Conservation (phyloP, 768 basidiomycete genomes). For the Psilocybe azurescens region DNA sequence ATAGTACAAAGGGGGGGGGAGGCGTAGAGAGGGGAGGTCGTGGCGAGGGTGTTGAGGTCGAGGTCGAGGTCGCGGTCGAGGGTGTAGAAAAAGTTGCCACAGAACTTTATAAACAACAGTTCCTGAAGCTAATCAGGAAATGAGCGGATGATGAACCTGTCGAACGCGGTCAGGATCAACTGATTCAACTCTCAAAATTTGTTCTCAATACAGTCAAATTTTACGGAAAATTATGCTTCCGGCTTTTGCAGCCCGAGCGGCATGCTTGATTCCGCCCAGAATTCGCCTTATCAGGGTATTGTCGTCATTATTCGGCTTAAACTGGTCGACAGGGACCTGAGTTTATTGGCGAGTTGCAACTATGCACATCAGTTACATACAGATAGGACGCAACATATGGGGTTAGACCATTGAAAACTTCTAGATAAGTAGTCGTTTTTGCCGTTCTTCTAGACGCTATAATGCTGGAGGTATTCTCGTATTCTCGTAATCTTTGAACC, state of each 20-base stretch:
- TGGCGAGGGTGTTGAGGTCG: background rate
- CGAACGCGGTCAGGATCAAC: background rate
- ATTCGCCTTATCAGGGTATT: background rate
- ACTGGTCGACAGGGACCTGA: background rate
- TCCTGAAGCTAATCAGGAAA: constrained; percentile 22
- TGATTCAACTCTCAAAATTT: background rate
- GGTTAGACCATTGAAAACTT: too few species aligned
- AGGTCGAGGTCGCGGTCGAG: constrained; percentile 5
- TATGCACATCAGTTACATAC: background rate
- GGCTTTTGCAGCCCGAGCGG: background rate
- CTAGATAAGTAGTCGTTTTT: too few species aligned
- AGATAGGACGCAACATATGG: background rate
- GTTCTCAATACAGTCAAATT: background rate
- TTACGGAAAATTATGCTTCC: background rate
- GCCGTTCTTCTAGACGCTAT: background rate
- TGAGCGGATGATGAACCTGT: constrained; percentile 12
- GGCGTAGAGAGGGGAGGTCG: background rate
- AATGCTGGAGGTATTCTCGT: background rate
- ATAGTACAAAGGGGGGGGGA: constrained; percentile 4
- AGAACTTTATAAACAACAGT: constrained; percentile 16
- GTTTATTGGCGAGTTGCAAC: too few species aligned
- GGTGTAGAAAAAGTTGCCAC: background rate
- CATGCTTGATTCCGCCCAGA: background rate
- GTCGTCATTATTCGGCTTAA: background rate
- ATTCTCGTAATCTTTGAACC: background rate